Evolutionary conservation across 495 filamentous ascomycete genomes (phyloP).

Genomic region (Alectoria sarmentosa): DNA sequence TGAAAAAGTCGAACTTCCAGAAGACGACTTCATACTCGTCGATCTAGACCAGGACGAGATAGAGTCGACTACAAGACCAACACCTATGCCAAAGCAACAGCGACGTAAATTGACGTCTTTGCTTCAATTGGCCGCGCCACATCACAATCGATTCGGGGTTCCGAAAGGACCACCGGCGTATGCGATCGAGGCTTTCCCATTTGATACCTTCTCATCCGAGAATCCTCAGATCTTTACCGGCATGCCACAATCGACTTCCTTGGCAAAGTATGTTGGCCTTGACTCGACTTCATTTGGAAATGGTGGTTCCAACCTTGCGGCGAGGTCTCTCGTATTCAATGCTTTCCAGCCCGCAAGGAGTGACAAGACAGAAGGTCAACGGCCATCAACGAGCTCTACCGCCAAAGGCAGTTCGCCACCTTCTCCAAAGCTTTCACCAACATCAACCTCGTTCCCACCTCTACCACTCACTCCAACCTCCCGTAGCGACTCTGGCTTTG

Average conservation of each 20-base stretch:
- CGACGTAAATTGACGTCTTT: constrained; percentile 82
- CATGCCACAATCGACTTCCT: constrained; percentile 57
- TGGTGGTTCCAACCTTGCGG: constrained; percentile 44
- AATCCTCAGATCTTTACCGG: constrained; percentile 70
- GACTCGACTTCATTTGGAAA: constrained; percentile 83
- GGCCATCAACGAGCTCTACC: constrained; percentile 77
- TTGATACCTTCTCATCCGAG: constrained; percentile 82
- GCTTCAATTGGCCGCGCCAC: constrained; percentile 83
- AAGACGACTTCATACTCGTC: constrained; percentile 94
- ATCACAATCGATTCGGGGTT: constrained; percentile 81
- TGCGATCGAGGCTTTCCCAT: constrained; percentile 85
- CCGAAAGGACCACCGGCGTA: constrained; percentile 84
- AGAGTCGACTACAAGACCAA: constrained; percentile 67
- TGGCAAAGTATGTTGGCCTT: constrained; percentile 78
- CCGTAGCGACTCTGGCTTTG: constrained; percentile 85
- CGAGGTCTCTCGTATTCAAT: constrained; percentile 69
- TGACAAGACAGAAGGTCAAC: constrained; percentile 56
- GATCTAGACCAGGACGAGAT: constrained; percentile 88
- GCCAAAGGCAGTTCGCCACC: constrained; percentile 67
- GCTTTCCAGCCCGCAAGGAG: constrained; percentile 71
- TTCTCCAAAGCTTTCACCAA: constrained; percentile 72
- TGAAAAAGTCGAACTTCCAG: constrained; percentile 82
- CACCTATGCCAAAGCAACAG: constrained; percentile 76
- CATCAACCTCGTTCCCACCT: constrained; percentile 70
- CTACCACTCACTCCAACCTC: constrained; percentile 67